These are phyloP conservation scores for Boletellus sp. DNA, from an alignment of 768 basidiomycete genomes.

Conservation along the genomic window DNA sequence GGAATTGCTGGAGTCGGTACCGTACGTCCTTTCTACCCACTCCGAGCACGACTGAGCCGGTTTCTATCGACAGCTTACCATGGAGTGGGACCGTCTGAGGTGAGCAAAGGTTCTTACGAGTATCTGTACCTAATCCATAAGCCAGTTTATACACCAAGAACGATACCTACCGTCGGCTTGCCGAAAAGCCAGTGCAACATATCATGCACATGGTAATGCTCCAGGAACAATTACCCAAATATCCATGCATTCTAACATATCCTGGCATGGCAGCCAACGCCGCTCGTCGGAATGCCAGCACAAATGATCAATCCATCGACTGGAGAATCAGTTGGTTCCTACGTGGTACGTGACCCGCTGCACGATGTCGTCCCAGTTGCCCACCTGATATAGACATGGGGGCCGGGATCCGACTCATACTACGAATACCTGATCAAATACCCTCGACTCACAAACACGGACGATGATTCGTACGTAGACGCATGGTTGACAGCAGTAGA, in stretches of 20 bases:
- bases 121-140: not conserved
- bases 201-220: conserved; percentile 43
- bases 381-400: conserved; percentile 51
- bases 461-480: conserved; percentile 58
- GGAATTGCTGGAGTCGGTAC: conserved; percentile 48
- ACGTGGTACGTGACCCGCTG: conserved; percentile 41
- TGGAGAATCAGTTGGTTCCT: conserved; percentile 48
- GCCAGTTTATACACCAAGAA: conserved; percentile 50
- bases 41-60: not conserved
- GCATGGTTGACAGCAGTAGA: conserved; percentile 71
- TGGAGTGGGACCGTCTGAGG: conserved; percentile 58
- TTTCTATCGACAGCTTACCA: conserved; percentile 39
- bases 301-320: conserved; percentile 54
- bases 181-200: conserved; percentile 47
- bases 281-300: conserved; percentile 49
- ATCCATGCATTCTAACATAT: not conserved
- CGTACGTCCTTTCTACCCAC: conserved; percentile 24
- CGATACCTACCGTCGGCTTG: conserved; percentile 55
- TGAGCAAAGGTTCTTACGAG: not conserved
- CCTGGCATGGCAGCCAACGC: conserved; percentile 9
- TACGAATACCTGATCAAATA: conserved; percentile 77
- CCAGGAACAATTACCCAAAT: not conserved
- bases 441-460: conserved; percentile 61
- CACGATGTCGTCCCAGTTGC: not conserved
- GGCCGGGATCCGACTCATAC: conserved; percentile 68